Conservation (phyloP, 208 protist species). For the Porcisia deanei region DNA sequence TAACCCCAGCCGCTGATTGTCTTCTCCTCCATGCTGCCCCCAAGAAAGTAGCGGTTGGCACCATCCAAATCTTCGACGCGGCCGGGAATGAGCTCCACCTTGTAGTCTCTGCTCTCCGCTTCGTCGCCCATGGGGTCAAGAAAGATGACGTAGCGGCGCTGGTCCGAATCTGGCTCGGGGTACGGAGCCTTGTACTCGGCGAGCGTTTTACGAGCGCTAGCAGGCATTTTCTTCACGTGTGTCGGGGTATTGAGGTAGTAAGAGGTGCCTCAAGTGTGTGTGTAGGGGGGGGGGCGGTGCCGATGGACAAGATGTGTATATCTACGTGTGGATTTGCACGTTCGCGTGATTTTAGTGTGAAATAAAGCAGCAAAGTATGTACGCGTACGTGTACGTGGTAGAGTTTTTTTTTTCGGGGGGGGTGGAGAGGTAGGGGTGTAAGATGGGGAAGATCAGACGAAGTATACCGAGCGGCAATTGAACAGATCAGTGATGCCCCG, state of each 20-base stretch:
- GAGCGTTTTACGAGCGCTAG: slow-evolving; percentile 27
- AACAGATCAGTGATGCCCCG: neutral
- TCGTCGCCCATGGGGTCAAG: slow-evolving; percentile 53
- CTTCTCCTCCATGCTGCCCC: slow-evolving; percentile 52
- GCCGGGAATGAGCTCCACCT: slow-evolving; percentile 71
- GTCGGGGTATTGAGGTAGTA: neutral
- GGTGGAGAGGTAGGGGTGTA: neutral
- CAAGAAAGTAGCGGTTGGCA: slow-evolving; percentile 44
- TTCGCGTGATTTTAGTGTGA: too few species aligned
- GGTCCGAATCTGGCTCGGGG: slow-evolving; percentile 51
- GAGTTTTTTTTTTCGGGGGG: too few species aligned
- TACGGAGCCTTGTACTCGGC: slow-evolving; percentile 72
- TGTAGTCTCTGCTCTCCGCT: slow-evolving; percentile 47
- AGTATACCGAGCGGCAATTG: neutral
- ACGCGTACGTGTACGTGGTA: neutral
- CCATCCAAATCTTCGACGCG: slow-evolving; percentile 45
- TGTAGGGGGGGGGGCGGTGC: neutral
- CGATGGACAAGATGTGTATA: neutral
- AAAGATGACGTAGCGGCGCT: slow-evolving; percentile 74
- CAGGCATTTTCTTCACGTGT: slow-evolving; percentile 1
- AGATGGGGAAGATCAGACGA: neutral
- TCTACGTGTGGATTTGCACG: neutral
- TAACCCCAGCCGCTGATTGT: slow-evolving; percentile 68
- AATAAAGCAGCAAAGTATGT: neutral
- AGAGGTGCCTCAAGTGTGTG: neutral